These are phyloP conservation scores for Alternaria gaisen DNA, from an alignment of 2,329 filamentous ascomycete genomes.

Conservation along the genomic window DNA sequence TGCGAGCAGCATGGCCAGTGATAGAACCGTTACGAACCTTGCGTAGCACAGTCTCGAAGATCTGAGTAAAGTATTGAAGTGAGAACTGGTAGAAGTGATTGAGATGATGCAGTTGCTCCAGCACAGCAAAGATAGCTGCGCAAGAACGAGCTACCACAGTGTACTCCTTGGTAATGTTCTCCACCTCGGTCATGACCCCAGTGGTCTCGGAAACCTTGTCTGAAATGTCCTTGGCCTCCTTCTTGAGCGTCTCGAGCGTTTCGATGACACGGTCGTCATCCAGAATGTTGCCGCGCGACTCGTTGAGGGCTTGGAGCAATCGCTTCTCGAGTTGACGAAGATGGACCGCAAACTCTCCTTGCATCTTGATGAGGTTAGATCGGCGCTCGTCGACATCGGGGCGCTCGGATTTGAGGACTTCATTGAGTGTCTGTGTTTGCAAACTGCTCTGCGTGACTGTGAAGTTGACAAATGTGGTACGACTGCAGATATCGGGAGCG, in stretches of 20 bases:
- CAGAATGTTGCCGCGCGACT: conserved; percentile 95
- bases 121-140: conserved; percentile 94
- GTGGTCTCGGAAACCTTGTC: conserved; percentile 96
- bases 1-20: conserved; percentile 78
- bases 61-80: conserved; percentile 95
- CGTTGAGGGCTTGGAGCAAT: conserved; percentile 92
- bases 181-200: conserved; percentile 97
- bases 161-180: conserved; percentile 94
- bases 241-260: conserved; percentile 96
- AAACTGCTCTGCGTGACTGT: conserved; percentile 98
- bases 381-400: conserved; percentile 96
- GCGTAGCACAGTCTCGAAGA: conserved; percentile 91
- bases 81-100: conserved; percentile 99
- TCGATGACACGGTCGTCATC: conserved; percentile 99
- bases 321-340: conserved; percentile 94
- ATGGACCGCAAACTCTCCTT: conserved; percentile 99
- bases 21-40: conserved; percentile 78
- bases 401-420: conserved; percentile 95
- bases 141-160: conserved; percentile 91
- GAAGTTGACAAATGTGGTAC: conserved; percentile 99
- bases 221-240: conserved; percentile 94
- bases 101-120: conserved; percentile 96
- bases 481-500: conserved; percentile 94
- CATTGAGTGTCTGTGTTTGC: conserved; percentile 96
- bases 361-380: conserved; percentile 97